Conservation (phyloP, 371 early-diverging fungal genomes). For the Mucor plumbeus region DNA sequence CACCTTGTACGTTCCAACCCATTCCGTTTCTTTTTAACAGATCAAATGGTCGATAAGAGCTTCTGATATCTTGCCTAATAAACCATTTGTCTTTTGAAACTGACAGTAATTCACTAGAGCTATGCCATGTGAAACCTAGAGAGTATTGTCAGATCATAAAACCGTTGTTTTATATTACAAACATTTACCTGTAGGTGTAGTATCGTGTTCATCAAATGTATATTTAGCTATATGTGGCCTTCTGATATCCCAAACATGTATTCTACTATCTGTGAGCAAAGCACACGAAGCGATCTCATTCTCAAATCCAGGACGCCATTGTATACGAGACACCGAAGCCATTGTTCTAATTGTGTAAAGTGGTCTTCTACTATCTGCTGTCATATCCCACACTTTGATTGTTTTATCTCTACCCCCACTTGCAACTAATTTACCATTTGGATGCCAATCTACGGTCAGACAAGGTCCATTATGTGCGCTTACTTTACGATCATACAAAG, state of each 20-base stretch:
- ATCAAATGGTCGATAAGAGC: conserved; percentile 53
- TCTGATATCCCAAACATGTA: conserved; percentile 80
- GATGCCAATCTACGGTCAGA: conserved; percentile 84
- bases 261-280: conserved; percentile 66
- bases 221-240: conserved; percentile 76
- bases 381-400: conserved; percentile 89
- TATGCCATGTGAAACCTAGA: conserved; percentile 70
- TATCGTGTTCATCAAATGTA: conserved; percentile 75
- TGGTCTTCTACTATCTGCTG: conserved; percentile 69
- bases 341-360: conserved; percentile 73
- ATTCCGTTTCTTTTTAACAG: conserved; percentile 58
- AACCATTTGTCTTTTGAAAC: conserved; percentile 83
- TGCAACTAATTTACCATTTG: conserved; percentile 75
- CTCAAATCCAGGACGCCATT: conserved; percentile 79
- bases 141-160: background rate
- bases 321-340: conserved; percentile 72
- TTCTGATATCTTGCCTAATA: conserved; percentile 57
- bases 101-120: conserved; percentile 68
- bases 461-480: conserved; percentile 82
- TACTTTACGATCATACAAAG: conserved; percentile 68
- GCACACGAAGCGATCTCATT: conserved; percentile 80
- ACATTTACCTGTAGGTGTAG: conserved; percentile 58
- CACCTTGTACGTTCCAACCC: conserved; percentile 77
- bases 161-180: background rate
- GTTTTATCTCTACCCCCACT: conserved; percentile 85